Base-by-base conservation (phyloP, 2,329 filamentous ascomycete genomes). In the Canariomyces notabilis region DNA sequence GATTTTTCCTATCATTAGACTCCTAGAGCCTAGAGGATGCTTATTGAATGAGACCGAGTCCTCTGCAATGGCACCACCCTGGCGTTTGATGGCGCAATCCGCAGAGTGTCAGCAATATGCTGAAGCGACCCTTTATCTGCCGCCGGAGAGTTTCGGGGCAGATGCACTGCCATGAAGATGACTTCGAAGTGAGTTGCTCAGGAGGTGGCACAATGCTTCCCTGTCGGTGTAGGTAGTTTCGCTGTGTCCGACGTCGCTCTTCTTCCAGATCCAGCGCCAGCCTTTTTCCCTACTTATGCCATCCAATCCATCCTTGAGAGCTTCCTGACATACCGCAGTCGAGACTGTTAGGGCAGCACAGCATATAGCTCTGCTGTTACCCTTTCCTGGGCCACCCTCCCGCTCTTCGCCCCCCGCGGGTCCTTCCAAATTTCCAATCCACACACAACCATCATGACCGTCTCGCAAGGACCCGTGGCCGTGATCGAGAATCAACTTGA, bases 31-130 rank as follows among this genome's bases (percentile, higher is more conserved):
- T 35, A 39, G 29, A 23, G 37, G 39, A 37, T 21, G 16, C 33
- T n/a, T n/a, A n/a, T n/a, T n/a, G 19, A 9, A 34, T 40, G n/a
- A 39, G 21, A 41, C 23, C 14, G 31, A 34, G 34, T 37, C 40
- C 18, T 49, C 26, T 37, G 34, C 31, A 37, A 57, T 60, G 51
- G 51, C 57, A 61, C 54, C 57, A 61, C 53, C 51, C 39, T 38
- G 46, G 48, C 47, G 51, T 50, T 43, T 50, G 51, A 61, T 61
- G 50, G 57, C 58, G 58, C 58, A 49, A 61, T 61, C 48, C 50
- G 41, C 34, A 42, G 16, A 22, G 37, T 49, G 50, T 45, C 49
- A 41, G 43, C 46, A 38, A 42, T 18, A 48, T 44, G 33, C 37
- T 38, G 34, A 31, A 31, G 39, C 44, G 35, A 26, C 18, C 8